Conservation (phyloP, 2,329 filamentous ascomycete species). For the Ceratocystis eucalypticola region DNA sequence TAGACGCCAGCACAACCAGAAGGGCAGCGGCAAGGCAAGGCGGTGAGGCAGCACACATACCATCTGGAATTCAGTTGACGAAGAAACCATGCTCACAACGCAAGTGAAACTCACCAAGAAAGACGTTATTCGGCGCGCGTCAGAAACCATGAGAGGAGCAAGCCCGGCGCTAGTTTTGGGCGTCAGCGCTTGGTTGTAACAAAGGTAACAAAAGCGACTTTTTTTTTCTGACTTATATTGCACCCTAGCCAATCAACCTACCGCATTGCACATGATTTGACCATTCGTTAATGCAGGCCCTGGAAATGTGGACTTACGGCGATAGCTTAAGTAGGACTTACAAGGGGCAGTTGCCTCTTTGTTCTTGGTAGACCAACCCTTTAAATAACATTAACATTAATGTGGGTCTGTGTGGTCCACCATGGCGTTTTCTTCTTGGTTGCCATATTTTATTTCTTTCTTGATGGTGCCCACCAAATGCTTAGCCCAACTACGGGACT, state of each 20-base stretch:
- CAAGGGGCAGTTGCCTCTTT: background rate
- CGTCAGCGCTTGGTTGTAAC: background rate
- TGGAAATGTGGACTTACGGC: background rate
- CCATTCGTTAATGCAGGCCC: background rate
- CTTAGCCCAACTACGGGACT: no score
- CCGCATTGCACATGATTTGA: background rate
- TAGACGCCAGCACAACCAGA: background rate
- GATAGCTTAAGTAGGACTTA: background rate
- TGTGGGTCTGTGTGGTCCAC: background rate
- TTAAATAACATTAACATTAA: slow-evolving; percentile 5
- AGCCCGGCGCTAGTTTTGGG: background rate
- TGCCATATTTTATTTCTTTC: background rate
- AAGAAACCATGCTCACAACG: no score
- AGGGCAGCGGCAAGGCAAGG: background rate
- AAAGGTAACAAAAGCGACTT: background rate
- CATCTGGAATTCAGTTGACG: background rate
- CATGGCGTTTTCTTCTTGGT: background rate
- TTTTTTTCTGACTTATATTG: background rate
- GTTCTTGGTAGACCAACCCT: background rate
- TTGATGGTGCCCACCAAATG: background rate
- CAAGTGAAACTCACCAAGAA: no score
- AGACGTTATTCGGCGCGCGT: background rate
- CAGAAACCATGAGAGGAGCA: background rate
- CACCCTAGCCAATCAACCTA: background rate
- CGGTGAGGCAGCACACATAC: background rate